These are phyloP conservation scores for Sanguinoderma infundibulare DNA, from an alignment of 1,284 basidiomycete genomes.

Conservation along the genomic window DNA sequence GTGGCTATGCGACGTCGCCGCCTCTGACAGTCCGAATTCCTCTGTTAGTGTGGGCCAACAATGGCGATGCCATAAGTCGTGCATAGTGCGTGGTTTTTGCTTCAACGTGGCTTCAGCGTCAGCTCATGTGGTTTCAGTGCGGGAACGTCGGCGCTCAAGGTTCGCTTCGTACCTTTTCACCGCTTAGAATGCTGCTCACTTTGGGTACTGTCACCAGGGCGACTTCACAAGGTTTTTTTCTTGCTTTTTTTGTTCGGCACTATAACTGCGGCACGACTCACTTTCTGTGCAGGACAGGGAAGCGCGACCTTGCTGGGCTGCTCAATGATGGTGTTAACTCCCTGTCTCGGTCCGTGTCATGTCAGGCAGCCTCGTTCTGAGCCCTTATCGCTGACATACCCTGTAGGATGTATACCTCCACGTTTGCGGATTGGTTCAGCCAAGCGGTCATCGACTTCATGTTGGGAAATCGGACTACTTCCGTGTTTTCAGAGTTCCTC, in stretches of 20 bases:
- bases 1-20: constrained; percentile 40
- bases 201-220: constrained; percentile 51
- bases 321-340: constrained; percentile 95
- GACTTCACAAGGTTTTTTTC: constrained; percentile 81
- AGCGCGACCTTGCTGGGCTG: constrained; percentile 89
- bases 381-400: constrained; percentile 1
- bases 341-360: constrained; percentile 63
- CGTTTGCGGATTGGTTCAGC: constrained; percentile 94
- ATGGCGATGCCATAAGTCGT: constrained; percentile 87
- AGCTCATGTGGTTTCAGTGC: constrained; percentile 50
- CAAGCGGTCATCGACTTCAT: constrained; percentile 95
- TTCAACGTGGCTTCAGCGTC: constrained; percentile 3
- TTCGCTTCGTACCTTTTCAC: constrained; percentile 33
- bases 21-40: constrained; percentile 43
- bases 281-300: constrained; percentile 73
- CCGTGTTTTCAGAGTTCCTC: constrained; percentile 92
- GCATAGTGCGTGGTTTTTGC: constrained; percentile 69
- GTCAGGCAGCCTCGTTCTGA: background rate
- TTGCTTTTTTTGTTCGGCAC: constrained; percentile 4
- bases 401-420: constrained; percentile 78
- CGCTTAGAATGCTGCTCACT: constrained; percentile 5
- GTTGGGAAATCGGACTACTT: constrained; percentile 83
- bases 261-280: background rate
- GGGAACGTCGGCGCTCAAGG: constrained; percentile 92
- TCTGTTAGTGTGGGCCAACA: constrained; percentile 97